Base-by-base conservation (phyloP, 1,284 basidiomycete species). In the Puccinia coronata region DNA sequence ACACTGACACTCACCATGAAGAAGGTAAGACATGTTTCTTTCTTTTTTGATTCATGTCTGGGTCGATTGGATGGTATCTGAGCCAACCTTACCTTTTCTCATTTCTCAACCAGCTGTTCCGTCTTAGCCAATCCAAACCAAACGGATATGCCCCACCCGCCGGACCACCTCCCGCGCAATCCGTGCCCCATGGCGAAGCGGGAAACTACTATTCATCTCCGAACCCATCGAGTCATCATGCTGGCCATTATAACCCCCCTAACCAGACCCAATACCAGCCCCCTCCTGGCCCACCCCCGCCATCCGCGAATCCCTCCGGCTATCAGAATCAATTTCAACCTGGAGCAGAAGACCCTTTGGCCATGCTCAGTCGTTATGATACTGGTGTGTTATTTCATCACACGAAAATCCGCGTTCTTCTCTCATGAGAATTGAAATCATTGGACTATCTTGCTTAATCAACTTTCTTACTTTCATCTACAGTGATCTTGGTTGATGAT, bases 401-500 rank as follows among this genome's bases (percentile, higher is more conserved):
- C n/a, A n/a, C n/a, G n/a, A n/a, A n/a, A n/a, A n/a, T n/a, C n/a
- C n/a, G n/a, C n/a, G n/a, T 43, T 43, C 43, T 43, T 43, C 16
- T 6, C 16, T 16, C 43, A 43, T 8, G 43, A 43, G 16, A 63
- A 20, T 39, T 1, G 12, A 20, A 23, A 8, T 16, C 25, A 28
- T 57, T 28, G 8, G 4, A 9, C 55, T 31, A 6, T 25, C 55
- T 25, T n/a, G 8, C 36, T 8, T 31, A 34, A 31, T 23, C 18
- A 70, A 43, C 43, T 11, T 34, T 63, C 39, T 23, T 25, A 36
- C 25, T 23, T 57, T 49, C 16, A 43, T 25, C n/a, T 63, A 39
- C n/a, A 79, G 83, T 83, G 1, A 81, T 83, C 51, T 70, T 82
- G 51, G 83, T 83, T n/a, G 82, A 83, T 57, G 82, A 83, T 61